Percentiles rank a stretch among this genome's conserved stretches.
phyloP scores from a whole-genome alignment of 2,329 filamentous ascomycete species.

The Penicillium decumbens region DNA sequence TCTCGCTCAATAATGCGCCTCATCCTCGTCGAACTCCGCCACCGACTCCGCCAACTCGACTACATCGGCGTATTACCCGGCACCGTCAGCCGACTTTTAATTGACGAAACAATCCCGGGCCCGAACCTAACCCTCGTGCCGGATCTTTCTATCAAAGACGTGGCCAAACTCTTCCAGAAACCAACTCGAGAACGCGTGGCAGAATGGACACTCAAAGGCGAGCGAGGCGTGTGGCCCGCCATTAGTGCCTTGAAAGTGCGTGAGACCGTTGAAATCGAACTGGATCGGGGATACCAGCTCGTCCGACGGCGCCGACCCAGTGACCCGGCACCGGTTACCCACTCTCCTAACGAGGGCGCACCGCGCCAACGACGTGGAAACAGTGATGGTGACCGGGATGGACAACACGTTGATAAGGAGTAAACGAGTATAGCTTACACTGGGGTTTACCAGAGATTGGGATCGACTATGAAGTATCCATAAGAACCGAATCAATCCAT shows the following conservation, averaged over 20 bases:
- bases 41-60: constrained; percentile 76
- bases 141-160: constrained; percentile 67
- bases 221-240: constrained; percentile 86
- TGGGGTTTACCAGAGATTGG: neutral
- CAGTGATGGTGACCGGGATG: constrained; percentile 20
- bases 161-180: constrained; percentile 73
- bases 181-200: constrained; percentile 70
- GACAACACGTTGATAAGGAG: constrained; percentile 12
- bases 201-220: constrained; percentile 80
- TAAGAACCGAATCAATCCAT: neutral
- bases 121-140: constrained; percentile 78
- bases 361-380: constrained; percentile 23
- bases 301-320: constrained; percentile 52
- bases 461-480: neutral
- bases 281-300: constrained; percentile 79
- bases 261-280: constrained; percentile 79
- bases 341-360: constrained; percentile 28
- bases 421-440: neutral
- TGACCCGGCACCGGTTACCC: constrained; percentile 21
- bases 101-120: constrained; percentile 76
- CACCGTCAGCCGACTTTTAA: constrained; percentile 67
- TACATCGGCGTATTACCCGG: constrained; percentile 67
- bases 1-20: constrained; percentile 58
- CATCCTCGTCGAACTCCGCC: constrained; percentile 70
- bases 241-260: constrained; percentile 75